Evolutionary conservation across 2,329 filamentous ascomycete genomes (phyloP).

Genomic region (Microdochium bolleyi): DNA sequence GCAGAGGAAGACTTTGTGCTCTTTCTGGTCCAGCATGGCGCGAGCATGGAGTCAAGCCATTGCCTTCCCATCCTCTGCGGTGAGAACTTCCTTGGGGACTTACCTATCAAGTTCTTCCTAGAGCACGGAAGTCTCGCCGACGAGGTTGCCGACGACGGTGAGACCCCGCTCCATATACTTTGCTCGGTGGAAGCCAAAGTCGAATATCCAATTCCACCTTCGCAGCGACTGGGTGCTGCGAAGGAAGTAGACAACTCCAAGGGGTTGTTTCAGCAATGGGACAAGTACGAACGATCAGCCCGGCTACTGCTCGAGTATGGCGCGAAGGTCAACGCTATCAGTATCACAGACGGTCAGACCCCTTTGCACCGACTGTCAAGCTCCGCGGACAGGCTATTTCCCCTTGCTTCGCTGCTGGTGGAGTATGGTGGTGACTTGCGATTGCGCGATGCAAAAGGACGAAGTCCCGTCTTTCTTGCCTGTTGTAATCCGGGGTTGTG

Average conservation of each 20-base stretch:
- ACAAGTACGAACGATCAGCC: neutral
- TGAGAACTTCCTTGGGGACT: neutral
- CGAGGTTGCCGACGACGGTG: neutral
- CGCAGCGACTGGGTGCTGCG: neutral
- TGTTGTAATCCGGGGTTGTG: neutral
- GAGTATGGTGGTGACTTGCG: neutral
- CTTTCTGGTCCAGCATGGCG: neutral
- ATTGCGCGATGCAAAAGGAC: neutral
- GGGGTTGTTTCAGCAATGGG: neutral
- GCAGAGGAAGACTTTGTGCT: neutral
- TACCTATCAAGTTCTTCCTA: neutral
- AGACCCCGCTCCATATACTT: neutral
- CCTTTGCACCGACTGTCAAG: neutral
- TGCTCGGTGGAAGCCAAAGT: neutral
- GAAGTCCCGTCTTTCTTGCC: neutral
- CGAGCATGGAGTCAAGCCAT: neutral
- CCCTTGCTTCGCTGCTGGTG: neutral
- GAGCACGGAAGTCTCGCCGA: neutral
- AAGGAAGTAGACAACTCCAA: no score
- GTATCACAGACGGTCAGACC: neutral
- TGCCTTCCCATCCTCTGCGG: neutral
- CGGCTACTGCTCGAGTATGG: neutral
- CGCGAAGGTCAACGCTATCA: neutral
- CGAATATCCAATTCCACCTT: neutral
- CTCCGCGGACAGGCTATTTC: neutral